phyloP scores from a whole-genome alignment of 2,329 filamentous ascomycete species.

The Fusarium fracticaudum region DNA sequence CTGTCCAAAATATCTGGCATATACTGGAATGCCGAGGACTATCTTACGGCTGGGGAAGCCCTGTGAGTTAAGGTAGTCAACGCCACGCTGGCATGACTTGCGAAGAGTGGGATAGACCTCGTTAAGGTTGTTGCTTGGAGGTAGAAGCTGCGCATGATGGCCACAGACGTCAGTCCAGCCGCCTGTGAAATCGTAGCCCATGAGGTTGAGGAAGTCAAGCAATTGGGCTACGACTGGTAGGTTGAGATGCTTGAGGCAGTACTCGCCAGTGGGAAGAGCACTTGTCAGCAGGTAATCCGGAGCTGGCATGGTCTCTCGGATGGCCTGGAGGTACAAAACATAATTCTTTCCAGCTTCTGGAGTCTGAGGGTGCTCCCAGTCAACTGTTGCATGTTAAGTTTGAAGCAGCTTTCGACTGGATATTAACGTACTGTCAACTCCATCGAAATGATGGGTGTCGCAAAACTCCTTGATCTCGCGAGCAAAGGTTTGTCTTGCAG shows the following conservation, averaged over 20 bases:
- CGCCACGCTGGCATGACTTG: conserved; percentile 63
- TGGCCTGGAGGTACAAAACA: conserved; percentile 62
- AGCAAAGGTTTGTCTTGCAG: conserved; percentile 63
- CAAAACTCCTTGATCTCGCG: conserved; percentile 63
- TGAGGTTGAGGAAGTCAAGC: conserved; percentile 72
- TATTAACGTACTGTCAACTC: conserved; percentile 65
- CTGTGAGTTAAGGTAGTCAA: conserved; percentile 62
- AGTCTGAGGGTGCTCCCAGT: conserved; percentile 73
- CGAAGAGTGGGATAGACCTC: conserved; percentile 43
- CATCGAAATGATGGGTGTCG: conserved; percentile 67
- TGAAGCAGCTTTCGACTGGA: not conserved
- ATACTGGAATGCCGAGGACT: conserved; percentile 70
- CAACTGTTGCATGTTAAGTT: conserved; percentile 55
- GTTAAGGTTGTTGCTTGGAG: conserved; percentile 46
- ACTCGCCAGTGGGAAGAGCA: conserved; percentile 70
- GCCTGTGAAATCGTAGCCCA: conserved; percentile 75
- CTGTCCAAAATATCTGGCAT: conserved; percentile 69
- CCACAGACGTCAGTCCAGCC: conserved; percentile 69
- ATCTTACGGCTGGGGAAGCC: conserved; percentile 68
- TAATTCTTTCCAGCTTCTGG: conserved; percentile 65
- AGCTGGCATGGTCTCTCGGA: conserved; percentile 64
- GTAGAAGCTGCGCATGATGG: conserved; percentile 71
- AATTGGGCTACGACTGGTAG: conserved; percentile 59
- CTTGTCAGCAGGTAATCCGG: conserved; percentile 68
- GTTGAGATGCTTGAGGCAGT: conserved; percentile 69